phyloP scores from a whole-genome alignment of 2,329 filamentous ascomycete species.

The Graphiopsis chlorocephala region DNA sequence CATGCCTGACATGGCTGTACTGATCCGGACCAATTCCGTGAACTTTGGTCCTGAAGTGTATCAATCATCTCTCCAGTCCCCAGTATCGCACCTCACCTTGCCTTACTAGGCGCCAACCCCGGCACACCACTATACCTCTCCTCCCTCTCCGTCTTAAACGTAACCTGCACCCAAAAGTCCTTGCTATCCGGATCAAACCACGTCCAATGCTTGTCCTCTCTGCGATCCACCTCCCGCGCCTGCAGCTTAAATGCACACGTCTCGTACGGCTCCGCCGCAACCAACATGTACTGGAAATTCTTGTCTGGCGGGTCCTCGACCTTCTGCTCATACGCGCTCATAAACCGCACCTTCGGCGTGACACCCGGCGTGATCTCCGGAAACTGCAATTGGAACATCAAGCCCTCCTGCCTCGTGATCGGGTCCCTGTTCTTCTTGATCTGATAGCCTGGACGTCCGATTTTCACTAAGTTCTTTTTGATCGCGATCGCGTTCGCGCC shows the following conservation, averaged over 20 bases:
- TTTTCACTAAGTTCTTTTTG: slow-evolving; percentile 86
- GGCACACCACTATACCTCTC: slow-evolving; percentile 74
- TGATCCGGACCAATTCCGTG: not conserved
- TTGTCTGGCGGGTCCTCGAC: slow-evolving; percentile 89
- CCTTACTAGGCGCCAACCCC: slow-evolving; percentile 43
- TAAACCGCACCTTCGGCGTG: slow-evolving; percentile 84
- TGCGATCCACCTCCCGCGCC: slow-evolving; percentile 84
- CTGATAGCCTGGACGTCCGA: slow-evolving; percentile 93
- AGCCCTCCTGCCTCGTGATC: slow-evolving; percentile 78
- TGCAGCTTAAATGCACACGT: slow-evolving; percentile 96
- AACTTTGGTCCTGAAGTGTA: not conserved
- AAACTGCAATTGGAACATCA: slow-evolving; percentile 96
- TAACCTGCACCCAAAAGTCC: slow-evolving; percentile 96
- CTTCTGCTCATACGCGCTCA: slow-evolving; percentile 96
- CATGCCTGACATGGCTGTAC: not conserved
- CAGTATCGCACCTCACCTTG: not conserved
- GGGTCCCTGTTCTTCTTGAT: slow-evolving; percentile 95
- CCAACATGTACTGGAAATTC: slow-evolving; percentile 88
- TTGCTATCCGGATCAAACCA: slow-evolving; percentile 96
- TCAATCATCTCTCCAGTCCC: not conserved
- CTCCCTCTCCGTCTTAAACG: slow-evolving; percentile 98
- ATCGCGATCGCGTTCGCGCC: slow-evolving; percentile 70
- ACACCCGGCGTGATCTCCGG: slow-evolving; percentile 79
- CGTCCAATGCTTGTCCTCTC: slow-evolving; percentile 83
- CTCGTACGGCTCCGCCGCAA: slow-evolving; percentile 97